Conservation (phyloP, 306 rosid species). For the Dalbergia oliveri region DNA sequence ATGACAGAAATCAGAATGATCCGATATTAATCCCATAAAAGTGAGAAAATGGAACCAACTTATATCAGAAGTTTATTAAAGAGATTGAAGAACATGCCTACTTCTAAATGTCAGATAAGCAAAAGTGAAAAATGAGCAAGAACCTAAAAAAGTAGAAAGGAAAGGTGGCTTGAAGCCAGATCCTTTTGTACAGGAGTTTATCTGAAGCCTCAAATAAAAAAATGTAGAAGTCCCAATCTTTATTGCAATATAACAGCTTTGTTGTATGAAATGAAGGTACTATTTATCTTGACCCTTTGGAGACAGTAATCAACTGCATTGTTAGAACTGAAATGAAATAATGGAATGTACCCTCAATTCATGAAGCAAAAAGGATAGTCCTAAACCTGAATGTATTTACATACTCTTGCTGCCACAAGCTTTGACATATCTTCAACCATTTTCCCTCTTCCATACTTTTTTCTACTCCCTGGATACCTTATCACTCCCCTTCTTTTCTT, state of each 20-base stretch:
- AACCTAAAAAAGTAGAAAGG: constrained; percentile 8
- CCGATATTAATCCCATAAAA: constrained; percentile 12
- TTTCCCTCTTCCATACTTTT: constrained; percentile 28
- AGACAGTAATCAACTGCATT: constrained; percentile 27
- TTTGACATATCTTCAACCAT: constrained; percentile 25
- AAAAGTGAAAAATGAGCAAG: constrained; percentile 17
- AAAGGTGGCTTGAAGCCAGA: constrained; percentile 25
- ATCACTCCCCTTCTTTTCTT: constrained; percentile 20
- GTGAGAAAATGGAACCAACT: constrained; percentile 23
- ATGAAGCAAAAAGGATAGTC: background rate
- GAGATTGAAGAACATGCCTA: constrained; percentile 12
- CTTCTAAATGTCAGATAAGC: background rate
- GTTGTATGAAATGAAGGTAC: constrained; percentile 18
- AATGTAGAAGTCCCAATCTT: constrained; percentile 26
- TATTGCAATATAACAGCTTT: constrained; percentile 26
- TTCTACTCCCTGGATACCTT: constrained; percentile 27
- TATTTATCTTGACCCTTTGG: constrained; percentile 30
- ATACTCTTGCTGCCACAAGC: constrained; percentile 30
- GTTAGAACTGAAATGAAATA: background rate
- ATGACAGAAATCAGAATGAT: too few species aligned
- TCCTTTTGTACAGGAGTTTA: constrained; percentile 31
- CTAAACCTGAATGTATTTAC: constrained; percentile 26
- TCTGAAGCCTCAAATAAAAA: background rate
- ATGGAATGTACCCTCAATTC: background rate
- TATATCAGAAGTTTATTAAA: background rate